Percentiles rank a stretch among this genome's conserved stretches.
Evolutionary conservation across 2,329 filamentous ascomycete species (phyloP).

Genomic region (Chaetoscypha palmicola): DNA sequence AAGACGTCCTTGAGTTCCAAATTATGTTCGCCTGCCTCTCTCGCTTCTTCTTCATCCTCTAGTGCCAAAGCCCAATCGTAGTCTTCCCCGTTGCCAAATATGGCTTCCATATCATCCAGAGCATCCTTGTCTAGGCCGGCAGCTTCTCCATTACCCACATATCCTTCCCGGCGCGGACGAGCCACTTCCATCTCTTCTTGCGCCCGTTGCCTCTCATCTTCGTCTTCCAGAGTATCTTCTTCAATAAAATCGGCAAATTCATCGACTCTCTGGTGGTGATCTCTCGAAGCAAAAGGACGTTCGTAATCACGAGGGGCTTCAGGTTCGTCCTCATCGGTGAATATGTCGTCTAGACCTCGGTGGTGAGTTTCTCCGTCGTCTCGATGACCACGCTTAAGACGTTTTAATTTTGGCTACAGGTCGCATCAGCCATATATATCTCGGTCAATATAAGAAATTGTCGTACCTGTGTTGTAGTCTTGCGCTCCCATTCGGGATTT

Average conservation of each 20-base stretch:
- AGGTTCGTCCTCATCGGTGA: constrained; percentile 88
- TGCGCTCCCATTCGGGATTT: constrained; percentile 61
- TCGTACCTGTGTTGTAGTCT: constrained; percentile 61
- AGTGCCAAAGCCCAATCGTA: constrained; percentile 91
- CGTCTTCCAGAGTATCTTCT: constrained; percentile 85
- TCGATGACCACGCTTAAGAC: constrained; percentile 84
- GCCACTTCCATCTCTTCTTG: constrained; percentile 86
- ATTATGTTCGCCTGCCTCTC: constrained; percentile 70
- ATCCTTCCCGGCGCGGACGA: constrained; percentile 64
- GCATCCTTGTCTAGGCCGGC: constrained; percentile 86
- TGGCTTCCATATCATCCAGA: constrained; percentile 90
- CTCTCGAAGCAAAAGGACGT: constrained; percentile 31
- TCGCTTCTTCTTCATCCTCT: constrained; percentile 78
- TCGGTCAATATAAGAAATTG: not conserved
- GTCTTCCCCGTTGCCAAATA: constrained; percentile 92
- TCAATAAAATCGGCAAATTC: constrained; percentile 97
- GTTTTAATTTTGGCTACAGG: constrained; percentile 80
- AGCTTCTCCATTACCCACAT: constrained; percentile 66
- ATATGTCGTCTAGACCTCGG: constrained; percentile 82
- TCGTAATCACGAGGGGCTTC: constrained; percentile 44
- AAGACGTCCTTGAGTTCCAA: constrained; percentile 97
- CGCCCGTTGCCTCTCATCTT: constrained; percentile 66
- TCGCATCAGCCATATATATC: constrained; percentile 17
- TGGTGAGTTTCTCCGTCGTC: constrained; percentile 62
- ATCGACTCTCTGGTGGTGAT: constrained; percentile 54